Conservation (phyloP, 208 protist species). For the Leishmania martiniquensis region DNA sequence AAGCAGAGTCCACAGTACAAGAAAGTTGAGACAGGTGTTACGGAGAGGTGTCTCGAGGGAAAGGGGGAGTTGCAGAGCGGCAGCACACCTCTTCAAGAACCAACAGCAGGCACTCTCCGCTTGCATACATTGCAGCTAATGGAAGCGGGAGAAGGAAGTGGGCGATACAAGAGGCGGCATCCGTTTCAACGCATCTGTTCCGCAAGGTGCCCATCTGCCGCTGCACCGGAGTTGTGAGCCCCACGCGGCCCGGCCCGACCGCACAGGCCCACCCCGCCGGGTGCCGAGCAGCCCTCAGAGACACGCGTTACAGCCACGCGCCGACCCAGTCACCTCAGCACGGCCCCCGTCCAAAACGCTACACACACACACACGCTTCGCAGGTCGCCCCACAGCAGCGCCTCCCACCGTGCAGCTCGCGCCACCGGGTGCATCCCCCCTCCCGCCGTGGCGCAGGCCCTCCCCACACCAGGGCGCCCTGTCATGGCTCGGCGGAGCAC, state of each 20-base stretch:
- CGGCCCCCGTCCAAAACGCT: neutral
- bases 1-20: neutral
- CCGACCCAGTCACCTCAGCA: slow-evolving; percentile 1
- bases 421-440: neutral
- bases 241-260: neutral
- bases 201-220: neutral
- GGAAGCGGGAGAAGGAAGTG: neutral
- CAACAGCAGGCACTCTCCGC: neutral
- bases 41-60: neutral
- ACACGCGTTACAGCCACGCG: neutral
- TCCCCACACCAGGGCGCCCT: neutral
- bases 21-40: neutral
- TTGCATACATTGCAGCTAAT: neutral
- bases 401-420: neutral
- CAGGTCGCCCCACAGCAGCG: neutral
- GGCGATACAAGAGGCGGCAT: neutral
- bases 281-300: neutral
- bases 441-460: neutral
- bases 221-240: neutral
- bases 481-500: neutral
- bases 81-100: neutral
- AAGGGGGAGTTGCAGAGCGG: neutral
- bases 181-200: neutral
- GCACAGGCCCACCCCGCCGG: neutral
- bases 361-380: neutral